These are phyloP conservation scores for Diplogelasinospora grovesii DNA, from an alignment of 495 filamentous ascomycete species.

Conservation along the genomic window DNA sequence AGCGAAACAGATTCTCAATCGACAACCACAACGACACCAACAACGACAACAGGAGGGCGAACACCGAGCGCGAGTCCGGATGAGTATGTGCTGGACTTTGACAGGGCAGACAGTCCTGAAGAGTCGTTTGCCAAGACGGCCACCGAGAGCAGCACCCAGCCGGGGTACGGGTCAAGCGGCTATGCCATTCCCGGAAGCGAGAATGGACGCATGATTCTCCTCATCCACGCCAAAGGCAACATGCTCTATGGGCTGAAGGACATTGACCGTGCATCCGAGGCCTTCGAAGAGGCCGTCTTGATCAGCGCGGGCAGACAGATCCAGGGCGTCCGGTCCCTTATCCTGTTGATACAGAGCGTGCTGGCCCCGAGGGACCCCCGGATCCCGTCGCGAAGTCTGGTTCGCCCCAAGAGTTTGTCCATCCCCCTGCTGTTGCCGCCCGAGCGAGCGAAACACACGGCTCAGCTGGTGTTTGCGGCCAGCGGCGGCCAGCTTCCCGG, in stretches of 20 bases:
- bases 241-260: slow-evolving; percentile 93
- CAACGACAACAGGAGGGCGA: no score
- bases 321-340: slow-evolving; percentile 70
- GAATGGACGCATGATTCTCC: slow-evolving; percentile 85
- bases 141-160: slow-evolving; percentile 47
- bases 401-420: slow-evolving; percentile 8
- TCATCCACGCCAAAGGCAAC: slow-evolving; percentile 95
- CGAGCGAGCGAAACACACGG: slow-evolving; percentile 75
- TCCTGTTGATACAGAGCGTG: slow-evolving; percentile 71
- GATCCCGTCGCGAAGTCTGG: slow-evolving; percentile 20
- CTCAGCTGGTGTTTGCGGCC: slow-evolving; percentile 72
- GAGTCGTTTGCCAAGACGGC: slow-evolving; percentile 11
- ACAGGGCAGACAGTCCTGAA: slow-evolving; percentile 18
- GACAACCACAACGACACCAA: slow-evolving; percentile 10
- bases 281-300: slow-evolving; percentile 92
- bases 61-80: no score
- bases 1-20: slow-evolving; percentile 18
- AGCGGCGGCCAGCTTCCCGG: slow-evolving; percentile 75
- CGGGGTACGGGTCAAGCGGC: slow-evolving; percentile 74
- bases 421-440: slow-evolving; percentile 70
- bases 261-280: slow-evolving; percentile 72
- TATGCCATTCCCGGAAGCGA: slow-evolving; percentile 82
- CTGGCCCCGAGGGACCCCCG: slow-evolving; percentile 43
- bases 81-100: slow-evolving; percentile 15
- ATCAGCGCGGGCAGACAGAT: slow-evolving; percentile 72